phyloP scores from a whole-genome alignment of 2,329 filamentous ascomycete genomes.

The Cladosporium halotolerans region DNA sequence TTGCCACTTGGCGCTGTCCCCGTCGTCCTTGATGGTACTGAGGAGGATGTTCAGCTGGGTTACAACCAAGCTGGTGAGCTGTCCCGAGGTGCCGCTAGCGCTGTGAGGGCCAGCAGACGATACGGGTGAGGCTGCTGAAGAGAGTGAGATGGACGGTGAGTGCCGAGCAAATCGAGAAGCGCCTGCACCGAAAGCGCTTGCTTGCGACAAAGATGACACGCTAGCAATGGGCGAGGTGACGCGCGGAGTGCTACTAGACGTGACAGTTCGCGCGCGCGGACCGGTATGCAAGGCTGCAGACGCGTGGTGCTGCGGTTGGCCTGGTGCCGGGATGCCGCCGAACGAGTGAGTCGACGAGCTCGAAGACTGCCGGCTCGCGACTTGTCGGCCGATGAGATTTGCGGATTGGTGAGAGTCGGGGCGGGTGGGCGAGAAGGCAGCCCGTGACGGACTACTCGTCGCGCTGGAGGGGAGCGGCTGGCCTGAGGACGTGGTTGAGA shows the following conservation, averaged over 20 bases:
- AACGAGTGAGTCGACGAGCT: constrained; percentile 50
- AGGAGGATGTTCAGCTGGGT: constrained; percentile 92
- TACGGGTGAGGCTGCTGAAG: constrained; percentile 29
- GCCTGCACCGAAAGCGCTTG: constrained; percentile 48
- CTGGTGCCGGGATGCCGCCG: constrained; percentile 43
- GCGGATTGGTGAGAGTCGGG: constrained; percentile 49
- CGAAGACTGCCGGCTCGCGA: constrained; percentile 49
- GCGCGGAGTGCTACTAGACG: constrained; percentile 48
- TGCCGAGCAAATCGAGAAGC: constrained; percentile 51
- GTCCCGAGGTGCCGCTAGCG: constrained; percentile 35
- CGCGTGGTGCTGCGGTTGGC: constrained; percentile 47
- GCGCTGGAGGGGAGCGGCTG: constrained; percentile 40
- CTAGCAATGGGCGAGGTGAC: constrained; percentile 51
- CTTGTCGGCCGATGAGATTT: constrained; percentile 44
- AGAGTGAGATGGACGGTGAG: constrained; percentile 50
- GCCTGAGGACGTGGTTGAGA: constrained; percentile 42
- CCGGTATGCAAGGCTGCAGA: constrained; percentile 50
- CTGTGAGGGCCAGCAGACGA: constrained; percentile 42
- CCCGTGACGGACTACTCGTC: constrained; percentile 45
- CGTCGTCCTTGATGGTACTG: constrained; percentile 91
- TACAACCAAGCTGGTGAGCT: constrained; percentile 84
- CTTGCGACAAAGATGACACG: constrained; percentile 43
- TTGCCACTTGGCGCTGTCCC: constrained; percentile 87
- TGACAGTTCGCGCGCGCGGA: constrained; percentile 50
- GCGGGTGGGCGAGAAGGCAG: constrained; percentile 46